phyloP scores from a whole-genome alignment of 2,329 filamentous ascomycete genomes.

The Arthrobotrys sphaeroides region DNA sequence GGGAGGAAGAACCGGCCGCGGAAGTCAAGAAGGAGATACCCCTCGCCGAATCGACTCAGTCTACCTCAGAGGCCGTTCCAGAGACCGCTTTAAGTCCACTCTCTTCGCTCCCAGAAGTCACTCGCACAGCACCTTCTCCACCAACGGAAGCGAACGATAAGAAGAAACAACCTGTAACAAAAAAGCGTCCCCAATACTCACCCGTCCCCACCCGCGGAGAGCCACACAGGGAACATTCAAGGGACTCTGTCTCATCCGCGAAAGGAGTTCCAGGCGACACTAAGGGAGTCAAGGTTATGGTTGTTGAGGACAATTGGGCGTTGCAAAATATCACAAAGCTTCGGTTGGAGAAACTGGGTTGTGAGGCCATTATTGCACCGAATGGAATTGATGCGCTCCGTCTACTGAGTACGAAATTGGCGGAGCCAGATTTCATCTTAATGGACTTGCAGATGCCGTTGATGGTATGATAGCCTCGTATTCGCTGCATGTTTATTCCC shows the following conservation, averaged over 20 bases:
- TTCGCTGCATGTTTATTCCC: not conserved
- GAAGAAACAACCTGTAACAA: not conserved
- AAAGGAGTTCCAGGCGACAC: conserved; percentile 23
- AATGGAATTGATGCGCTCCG: conserved; percentile 56
- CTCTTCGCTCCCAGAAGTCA: conserved; percentile 2
- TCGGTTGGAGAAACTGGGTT: conserved; percentile 55
- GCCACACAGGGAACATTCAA: conserved; percentile 32
- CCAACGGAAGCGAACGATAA: not conserved
- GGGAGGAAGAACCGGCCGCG: conserved; percentile 25
- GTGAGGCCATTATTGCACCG: conserved; percentile 55
- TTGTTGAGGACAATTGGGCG: conserved; percentile 58
- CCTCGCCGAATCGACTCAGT: not conserved
- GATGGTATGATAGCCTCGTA: conserved; percentile 52
- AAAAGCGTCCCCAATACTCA: conserved; percentile 47
- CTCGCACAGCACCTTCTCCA: conserved; percentile 28
- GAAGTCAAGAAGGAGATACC: not conserved
- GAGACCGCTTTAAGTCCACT: not conserved
- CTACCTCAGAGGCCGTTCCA: not conserved
- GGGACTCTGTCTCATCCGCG: conserved; percentile 38
- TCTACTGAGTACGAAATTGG: conserved; percentile 52
- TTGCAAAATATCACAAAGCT: conserved; percentile 55
- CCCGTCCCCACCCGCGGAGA: conserved; percentile 25
- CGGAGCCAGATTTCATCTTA: conserved; percentile 55
- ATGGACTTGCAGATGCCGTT: conserved; percentile 58
- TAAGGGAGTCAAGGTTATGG: conserved; percentile 54